Percentiles rank a stretch among this genome's conserved stretches.
These are phyloP conservation scores for Fusarium euwallaceae DNA, from an alignment of 2,329 filamentous ascomycete species.

Conservation along the genomic window DNA sequence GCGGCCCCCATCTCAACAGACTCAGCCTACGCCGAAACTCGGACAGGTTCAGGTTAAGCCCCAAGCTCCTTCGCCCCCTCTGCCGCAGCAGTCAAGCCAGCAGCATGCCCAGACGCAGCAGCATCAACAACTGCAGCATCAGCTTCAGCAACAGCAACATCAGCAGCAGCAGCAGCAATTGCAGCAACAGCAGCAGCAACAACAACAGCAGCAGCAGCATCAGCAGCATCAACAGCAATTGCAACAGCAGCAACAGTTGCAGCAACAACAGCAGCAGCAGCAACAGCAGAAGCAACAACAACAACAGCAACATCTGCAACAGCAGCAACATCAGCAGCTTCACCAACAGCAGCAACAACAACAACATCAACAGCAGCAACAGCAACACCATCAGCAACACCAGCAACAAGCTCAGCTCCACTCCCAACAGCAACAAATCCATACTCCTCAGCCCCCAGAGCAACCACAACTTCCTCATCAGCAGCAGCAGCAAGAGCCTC, in stretches of 20 bases:
- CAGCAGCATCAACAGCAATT: constrained; percentile 37
- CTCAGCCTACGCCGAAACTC: constrained; percentile 48
- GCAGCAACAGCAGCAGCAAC: constrained; percentile 44
- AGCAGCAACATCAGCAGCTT: constrained; percentile 46
- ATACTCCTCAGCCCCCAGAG: constrained; percentile 51
- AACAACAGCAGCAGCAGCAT: constrained; percentile 41
- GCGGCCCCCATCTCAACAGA: constrained; percentile 55
- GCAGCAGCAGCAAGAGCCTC: constrained; percentile 43
- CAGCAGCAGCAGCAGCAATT: constrained; percentile 49
- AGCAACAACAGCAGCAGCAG: constrained; percentile 52
- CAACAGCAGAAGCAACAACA: constrained; percentile 48
- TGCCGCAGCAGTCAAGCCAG: constrained; percentile 48
- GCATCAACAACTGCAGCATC: constrained; percentile 48
- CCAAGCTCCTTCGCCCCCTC: constrained; percentile 50
- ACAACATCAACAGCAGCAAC: constrained; percentile 38
- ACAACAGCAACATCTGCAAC: constrained; percentile 48
- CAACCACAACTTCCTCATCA: constrained; percentile 50
- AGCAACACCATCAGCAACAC: constrained; percentile 48
- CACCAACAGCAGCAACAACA: constrained; percentile 48
- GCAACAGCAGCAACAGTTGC: constrained; percentile 51
- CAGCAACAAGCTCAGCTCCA: constrained; percentile 43
- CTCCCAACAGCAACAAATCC: constrained; percentile 47
- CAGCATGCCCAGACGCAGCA: constrained; percentile 43
- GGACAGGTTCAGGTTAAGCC: constrained; percentile 51
- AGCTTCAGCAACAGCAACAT: constrained; percentile 45